Percentiles rank a stretch among this genome's conserved stretches.
These are phyloP conservation scores for Erythrophleum ivorense DNA, from an alignment of 331 rosid genomes.

Conservation along the genomic window DNA sequence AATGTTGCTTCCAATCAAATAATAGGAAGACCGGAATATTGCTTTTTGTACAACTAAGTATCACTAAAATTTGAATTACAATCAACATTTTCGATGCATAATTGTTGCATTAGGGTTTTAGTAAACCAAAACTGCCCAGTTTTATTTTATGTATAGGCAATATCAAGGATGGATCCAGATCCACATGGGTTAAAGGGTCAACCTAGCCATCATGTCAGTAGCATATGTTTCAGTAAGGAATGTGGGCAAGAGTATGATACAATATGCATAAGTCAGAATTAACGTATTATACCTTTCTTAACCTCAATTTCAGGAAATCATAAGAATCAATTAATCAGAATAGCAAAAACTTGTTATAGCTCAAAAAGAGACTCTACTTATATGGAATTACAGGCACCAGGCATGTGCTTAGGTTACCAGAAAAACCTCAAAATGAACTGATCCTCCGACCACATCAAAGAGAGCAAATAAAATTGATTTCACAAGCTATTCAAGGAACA, in stretches of 20 bases:
- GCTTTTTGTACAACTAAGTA: not conserved
- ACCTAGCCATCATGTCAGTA: not conserved
- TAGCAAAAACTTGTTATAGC: slow-evolving; percentile 16
- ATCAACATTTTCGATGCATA: not conserved
- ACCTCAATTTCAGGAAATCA: too few relatives aligned
- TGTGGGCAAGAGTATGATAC: not conserved
- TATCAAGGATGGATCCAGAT: not conserved
- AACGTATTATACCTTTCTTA: too few relatives aligned
- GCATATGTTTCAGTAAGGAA: not conserved
- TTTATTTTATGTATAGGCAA: not conserved
- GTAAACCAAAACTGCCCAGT: not conserved
- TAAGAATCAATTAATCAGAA: too few relatives aligned
- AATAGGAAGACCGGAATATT: not conserved
- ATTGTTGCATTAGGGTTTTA: not conserved
- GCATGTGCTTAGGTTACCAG: slow-evolving; percentile 2
- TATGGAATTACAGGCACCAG: not conserved
- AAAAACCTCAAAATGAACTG: not conserved
- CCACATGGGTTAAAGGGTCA: not conserved
- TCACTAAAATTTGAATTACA: not conserved
- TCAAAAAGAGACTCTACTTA: not conserved
- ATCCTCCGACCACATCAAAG: not conserved
- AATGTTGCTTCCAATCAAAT: not conserved
- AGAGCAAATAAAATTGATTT: not conserved
- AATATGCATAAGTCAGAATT: not conserved
- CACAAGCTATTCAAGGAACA: not conserved